Evolutionary conservation across 139 green algal species (phyloP).

Genomic region (Coelastrella sp.): DNA sequence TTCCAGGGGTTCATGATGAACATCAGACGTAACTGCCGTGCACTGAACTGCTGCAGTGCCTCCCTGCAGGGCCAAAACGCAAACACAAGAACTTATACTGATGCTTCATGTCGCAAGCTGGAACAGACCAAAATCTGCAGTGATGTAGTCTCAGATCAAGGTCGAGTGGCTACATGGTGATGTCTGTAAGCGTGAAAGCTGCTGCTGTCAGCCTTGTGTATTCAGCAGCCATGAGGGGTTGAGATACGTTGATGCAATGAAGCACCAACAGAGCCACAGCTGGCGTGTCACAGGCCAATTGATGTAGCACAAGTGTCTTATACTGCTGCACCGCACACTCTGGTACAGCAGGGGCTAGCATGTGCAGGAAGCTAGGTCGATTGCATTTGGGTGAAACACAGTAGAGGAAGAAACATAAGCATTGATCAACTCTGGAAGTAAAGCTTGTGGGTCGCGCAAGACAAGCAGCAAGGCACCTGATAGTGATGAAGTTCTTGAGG

Average conservation of each 20-base stretch:
- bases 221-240: too few species aligned
- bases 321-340: conserved; percentile 34
- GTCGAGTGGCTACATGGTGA: too few species aligned
- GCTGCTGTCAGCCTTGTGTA: not conserved
- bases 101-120: not conserved
- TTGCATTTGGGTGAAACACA: too few species aligned
- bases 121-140: too few species aligned
- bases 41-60: conserved; percentile 81
- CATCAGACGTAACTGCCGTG: conserved; percentile 94
- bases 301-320: conserved; percentile 36
- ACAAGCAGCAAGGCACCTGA: conserved; percentile 68
- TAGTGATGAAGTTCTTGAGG: conserved; percentile 99
- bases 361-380: too few species aligned
- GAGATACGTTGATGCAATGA: too few species aligned
- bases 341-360: conserved; percentile 32
- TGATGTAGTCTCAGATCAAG: too few species aligned
- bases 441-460: not conserved
- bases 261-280: too few species aligned
- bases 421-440: not conserved
- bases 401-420: too few species aligned
- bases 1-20: conserved; percentile 95
- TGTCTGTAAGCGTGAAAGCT: too few species aligned
- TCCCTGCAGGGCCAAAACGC: conserved; percentile 66
- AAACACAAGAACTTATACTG: not conserved
- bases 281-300: not conserved